Conservation (phyloP, 2,329 filamentous ascomycete genomes). For the Neopestalotiopsis rosae region DNA sequence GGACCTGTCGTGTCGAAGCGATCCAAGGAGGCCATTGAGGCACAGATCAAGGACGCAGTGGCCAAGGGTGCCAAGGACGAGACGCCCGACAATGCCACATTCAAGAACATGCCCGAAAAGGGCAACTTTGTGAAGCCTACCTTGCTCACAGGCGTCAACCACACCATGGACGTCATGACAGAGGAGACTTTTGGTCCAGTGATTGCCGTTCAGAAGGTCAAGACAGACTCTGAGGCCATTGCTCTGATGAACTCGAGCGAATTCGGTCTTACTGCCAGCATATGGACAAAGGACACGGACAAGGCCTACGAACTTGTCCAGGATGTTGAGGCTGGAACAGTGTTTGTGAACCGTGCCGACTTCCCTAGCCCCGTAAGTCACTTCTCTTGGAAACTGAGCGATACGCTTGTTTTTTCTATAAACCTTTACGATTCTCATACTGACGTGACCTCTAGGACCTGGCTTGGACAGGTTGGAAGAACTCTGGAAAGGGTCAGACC, state of each 20-base stretch:
- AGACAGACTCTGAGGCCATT: constrained; percentile 80
- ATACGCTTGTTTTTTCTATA: not conserved
- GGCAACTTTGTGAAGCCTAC: constrained; percentile 92
- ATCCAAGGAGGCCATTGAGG: constrained; percentile 76
- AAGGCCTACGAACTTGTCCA: constrained; percentile 79
- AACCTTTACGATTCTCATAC: constrained; percentile 21
- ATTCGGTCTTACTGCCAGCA: constrained; percentile 92
- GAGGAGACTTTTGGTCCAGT: constrained; percentile 96
- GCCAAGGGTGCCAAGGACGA: constrained; percentile 82
- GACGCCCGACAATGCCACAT: constrained; percentile 82
- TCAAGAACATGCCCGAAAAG: constrained; percentile 72
- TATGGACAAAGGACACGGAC: constrained; percentile 89
- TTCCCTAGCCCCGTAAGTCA: constrained; percentile 84
- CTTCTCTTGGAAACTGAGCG: constrained; percentile 5
- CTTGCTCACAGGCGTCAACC: constrained; percentile 78
- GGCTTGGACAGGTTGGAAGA: constrained; percentile 98
- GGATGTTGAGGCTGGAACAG: constrained; percentile 87
- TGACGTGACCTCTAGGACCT: constrained; percentile 66
- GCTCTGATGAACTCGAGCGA: constrained; percentile 92
- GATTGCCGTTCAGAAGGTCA: constrained; percentile 88
- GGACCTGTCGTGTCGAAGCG: constrained; percentile 87
- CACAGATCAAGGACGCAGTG: constrained; percentile 83
- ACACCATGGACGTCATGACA: constrained; percentile 86
- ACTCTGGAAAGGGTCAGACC: constrained; percentile 90
- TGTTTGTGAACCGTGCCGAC: constrained; percentile 95